Percentiles rank a stretch among this genome's conserved stretches.
Conservation (phyloP, 2,329 filamentous ascomycete genomes). For the Fusarium floridanum region DNA sequence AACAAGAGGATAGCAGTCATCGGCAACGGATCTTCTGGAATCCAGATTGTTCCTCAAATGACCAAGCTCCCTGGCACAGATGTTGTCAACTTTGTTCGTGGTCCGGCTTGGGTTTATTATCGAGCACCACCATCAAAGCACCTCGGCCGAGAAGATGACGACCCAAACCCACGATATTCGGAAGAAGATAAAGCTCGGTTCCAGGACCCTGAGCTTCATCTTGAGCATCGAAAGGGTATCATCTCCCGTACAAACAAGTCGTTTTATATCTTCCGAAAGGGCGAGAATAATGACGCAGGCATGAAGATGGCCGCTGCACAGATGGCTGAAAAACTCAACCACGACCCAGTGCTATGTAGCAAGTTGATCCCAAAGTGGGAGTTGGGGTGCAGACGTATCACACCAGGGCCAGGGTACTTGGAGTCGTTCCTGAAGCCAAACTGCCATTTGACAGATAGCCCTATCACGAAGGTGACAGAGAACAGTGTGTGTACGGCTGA, state of each 20-base stretch:
- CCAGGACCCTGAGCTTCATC: slow-evolving; percentile 66
- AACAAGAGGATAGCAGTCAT: slow-evolving; percentile 41
- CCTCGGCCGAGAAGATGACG: slow-evolving; percentile 45
- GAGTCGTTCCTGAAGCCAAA: slow-evolving; percentile 39
- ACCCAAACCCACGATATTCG: slow-evolving; percentile 46
- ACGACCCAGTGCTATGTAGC: slow-evolving; percentile 36
- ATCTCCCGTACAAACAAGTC: slow-evolving; percentile 46
- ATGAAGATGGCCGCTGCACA: slow-evolving; percentile 40
- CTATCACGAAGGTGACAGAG: slow-evolving; percentile 36
- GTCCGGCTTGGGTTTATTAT: slow-evolving; percentile 53
- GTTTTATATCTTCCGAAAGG: slow-evolving; percentile 52
- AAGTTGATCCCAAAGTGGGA: slow-evolving; percentile 43
- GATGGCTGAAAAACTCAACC: slow-evolving; percentile 40
- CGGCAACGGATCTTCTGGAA: slow-evolving; percentile 38
- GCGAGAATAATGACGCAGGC: slow-evolving; percentile 36
- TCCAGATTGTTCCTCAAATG: slow-evolving; percentile 43
- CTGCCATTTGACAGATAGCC: slow-evolving; percentile 38
- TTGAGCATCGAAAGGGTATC: slow-evolving; percentile 59
- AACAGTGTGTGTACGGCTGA: slow-evolving; percentile 36
- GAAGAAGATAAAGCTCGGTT: slow-evolving; percentile 61
- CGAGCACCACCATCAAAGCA: slow-evolving; percentile 50
- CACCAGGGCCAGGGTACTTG: slow-evolving; percentile 37
- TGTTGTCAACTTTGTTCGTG: slow-evolving; percentile 51
- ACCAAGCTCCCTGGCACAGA: slow-evolving; percentile 46
- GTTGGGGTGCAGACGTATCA: slow-evolving; percentile 37